Evolutionary conservation across 495 filamentous ascomycete genomes (phyloP).

Genomic region (Penicillium fimorum): DNA sequence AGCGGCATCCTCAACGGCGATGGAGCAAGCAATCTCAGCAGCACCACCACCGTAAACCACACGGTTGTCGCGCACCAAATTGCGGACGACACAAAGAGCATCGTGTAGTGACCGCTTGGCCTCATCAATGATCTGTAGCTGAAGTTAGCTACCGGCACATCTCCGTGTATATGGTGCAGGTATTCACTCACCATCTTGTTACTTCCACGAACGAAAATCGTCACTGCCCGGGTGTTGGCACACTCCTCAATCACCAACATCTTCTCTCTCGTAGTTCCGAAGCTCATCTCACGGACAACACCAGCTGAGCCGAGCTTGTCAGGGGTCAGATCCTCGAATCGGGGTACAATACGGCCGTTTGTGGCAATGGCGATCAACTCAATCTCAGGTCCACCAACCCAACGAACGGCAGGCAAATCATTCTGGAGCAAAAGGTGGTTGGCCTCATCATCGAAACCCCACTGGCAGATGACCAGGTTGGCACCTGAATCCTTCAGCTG

Average conservation of each 20-base stretch:
- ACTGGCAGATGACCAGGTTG: conserved; percentile 98
- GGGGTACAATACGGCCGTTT: conserved; percentile 93
- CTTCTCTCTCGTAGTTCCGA: conserved; percentile 97
- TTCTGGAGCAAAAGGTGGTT: conserved; percentile 97
- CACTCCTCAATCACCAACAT: conserved; percentile 99
- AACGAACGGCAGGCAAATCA: conserved; percentile 90
- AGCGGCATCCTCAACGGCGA: conserved; percentile 93
- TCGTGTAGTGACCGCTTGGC: conserved; percentile 97
- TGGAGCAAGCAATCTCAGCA: conserved; percentile 94
- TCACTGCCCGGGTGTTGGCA: conserved; percentile 95
- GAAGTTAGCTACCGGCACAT: conserved; percentile 23
- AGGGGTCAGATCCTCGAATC: conserved; percentile 89
- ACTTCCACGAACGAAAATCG: conserved; percentile 91
- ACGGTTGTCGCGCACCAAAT: conserved; percentile 92
- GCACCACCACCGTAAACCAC: conserved; percentile 98
- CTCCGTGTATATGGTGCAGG: not conserved
- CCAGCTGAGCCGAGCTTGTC: conserved; percentile 91
- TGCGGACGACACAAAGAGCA: conserved; percentile 95
- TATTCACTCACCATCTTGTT: conserved; percentile 88
- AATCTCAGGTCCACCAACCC: conserved; percentile 98
- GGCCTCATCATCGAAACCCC: conserved; percentile 99
- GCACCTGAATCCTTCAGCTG: conserved; percentile 97
- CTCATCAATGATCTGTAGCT: conserved; percentile 87
- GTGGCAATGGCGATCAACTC: conserved; percentile 98
- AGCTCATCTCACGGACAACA: conserved; percentile 88